Percentiles rank a stretch among this genome's conserved stretches.
Evolutionary conservation across 768 basidiomycete species (phyloP).

Genomic region (Collybia nuda): DNA sequence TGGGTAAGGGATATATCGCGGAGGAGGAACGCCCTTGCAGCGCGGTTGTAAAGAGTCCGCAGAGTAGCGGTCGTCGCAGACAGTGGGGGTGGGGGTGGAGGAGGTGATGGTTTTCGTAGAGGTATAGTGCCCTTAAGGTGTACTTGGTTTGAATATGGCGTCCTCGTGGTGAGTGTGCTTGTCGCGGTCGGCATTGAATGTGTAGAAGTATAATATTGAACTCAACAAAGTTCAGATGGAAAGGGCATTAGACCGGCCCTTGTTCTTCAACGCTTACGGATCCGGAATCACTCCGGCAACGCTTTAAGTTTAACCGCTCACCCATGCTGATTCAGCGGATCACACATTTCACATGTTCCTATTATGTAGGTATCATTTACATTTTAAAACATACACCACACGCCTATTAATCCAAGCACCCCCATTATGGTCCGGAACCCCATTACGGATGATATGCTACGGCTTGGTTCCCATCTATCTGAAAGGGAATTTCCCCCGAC

Average conservation of each 20-base stretch:
- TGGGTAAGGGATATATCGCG: constrained; percentile 69
- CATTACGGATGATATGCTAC: too few species aligned
- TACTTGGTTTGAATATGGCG: constrained; percentile 22
- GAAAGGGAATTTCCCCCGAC: background rate
- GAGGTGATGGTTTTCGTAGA: constrained; percentile 2
- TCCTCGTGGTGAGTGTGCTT: constrained; percentile 34
- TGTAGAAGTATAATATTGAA: too few species aligned
- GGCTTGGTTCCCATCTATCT: too few species aligned
- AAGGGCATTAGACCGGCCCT: too few species aligned
- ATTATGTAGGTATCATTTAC: background rate
- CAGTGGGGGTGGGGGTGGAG: constrained; percentile 14
- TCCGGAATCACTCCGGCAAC: background rate
- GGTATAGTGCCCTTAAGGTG: constrained; percentile 33
- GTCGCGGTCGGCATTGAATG: constrained; percentile 51
- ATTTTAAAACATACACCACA: too few species aligned
- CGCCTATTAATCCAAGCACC: too few species aligned
- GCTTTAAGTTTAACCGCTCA: background rate
- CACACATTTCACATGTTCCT: background rate
- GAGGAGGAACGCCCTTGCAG: constrained; percentile 76
- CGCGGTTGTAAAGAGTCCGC: constrained; percentile 73
- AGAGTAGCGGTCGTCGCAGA: constrained; percentile 48
- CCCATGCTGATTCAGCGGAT: too few species aligned
- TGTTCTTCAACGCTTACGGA: too few species aligned
- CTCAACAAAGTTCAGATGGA: too few species aligned
- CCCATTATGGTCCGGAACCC: too few species aligned